These are phyloP conservation scores for Prototheca cutis DNA, from an alignment of 163 green algal genomes.

Conservation along the genomic window DNA sequence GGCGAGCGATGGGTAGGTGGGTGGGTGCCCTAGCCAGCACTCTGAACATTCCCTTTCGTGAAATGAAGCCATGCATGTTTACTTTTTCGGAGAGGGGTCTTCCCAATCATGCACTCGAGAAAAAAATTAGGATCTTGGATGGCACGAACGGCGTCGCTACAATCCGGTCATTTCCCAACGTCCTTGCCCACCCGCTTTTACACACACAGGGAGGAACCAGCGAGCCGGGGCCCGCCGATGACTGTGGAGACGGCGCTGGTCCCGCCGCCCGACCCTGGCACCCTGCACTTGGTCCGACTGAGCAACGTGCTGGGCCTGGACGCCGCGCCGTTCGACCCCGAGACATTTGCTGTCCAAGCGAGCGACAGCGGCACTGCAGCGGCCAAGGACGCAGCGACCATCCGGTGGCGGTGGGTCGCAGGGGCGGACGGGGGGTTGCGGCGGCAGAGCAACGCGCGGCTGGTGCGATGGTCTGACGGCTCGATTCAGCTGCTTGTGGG, in stretches of 20 bases:
- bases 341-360: slow-evolving; percentile 32
- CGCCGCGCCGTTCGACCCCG: slow-evolving; percentile 37
- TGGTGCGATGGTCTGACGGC: slow-evolving; percentile 83
- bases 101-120: too few relatives aligned
- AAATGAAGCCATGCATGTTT: too few relatives aligned
- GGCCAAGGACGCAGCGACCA: slow-evolving; percentile 4
- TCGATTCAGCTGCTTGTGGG: slow-evolving; percentile 61
- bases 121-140: too few relatives aligned
- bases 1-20: too few relatives aligned
- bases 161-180: too few relatives aligned
- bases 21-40: too few relatives aligned
- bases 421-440: slow-evolving; percentile 14
- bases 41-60: too few relatives aligned
- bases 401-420: slow-evolving; percentile 18
- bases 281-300: slow-evolving; percentile 31
- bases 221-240: slow-evolving; percentile 26
- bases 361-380: slow-evolving; percentile 27
- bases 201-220: neutral
- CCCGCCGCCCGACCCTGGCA: slow-evolving; percentile 8
- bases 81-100: too few relatives aligned
- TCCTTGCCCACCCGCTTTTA: too few relatives aligned
- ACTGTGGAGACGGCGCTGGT: slow-evolving; percentile 25
- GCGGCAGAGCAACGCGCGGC: slow-evolving; percentile 62
- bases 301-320: slow-evolving; percentile 49
- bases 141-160: too few relatives aligned